Evolutionary conservation across 2,329 filamentous ascomycete species (phyloP).

Genomic region (Tolypocladium album): DNA sequence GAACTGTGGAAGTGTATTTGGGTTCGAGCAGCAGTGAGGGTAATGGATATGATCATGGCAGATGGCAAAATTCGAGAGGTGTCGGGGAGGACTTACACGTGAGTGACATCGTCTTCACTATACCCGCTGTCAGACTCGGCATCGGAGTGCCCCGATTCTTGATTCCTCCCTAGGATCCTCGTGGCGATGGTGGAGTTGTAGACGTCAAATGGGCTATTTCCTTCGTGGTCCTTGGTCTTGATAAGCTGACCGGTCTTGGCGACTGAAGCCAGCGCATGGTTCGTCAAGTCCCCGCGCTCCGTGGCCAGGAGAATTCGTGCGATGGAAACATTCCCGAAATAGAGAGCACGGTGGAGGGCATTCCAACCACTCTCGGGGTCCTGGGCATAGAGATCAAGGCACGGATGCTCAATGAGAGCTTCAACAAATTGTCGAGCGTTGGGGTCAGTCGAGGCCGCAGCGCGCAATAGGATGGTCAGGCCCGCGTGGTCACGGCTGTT

Average conservation of each 20-base stretch:
- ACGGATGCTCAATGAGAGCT: slow-evolving; percentile 70
- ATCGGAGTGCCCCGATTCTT: slow-evolving; percentile 37
- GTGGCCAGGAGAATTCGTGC: slow-evolving; percentile 72
- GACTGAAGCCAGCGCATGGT: slow-evolving; percentile 48
- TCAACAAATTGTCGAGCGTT: slow-evolving; percentile 65
- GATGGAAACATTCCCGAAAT: slow-evolving; percentile 78
- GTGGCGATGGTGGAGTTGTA: slow-evolving; percentile 80
- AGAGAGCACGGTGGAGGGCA: slow-evolving; percentile 79
- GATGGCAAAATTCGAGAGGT: background rate
- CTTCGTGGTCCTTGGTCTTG: slow-evolving; percentile 92
- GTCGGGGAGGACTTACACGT: slow-evolving; percentile 15
- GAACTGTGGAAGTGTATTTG: background rate
- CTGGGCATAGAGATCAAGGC: slow-evolving; percentile 75
- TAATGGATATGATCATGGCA: background rate
- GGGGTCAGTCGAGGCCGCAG: slow-evolving; percentile 62
- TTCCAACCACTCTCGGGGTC: slow-evolving; percentile 96
- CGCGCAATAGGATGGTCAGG: slow-evolving; percentile 74
- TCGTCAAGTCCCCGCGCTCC: slow-evolving; percentile 54
- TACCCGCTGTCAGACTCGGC: slow-evolving; percentile 46
- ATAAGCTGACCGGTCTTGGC: slow-evolving; percentile 65
- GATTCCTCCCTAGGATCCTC: slow-evolving; percentile 48
- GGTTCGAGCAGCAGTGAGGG: too few relatives aligned
- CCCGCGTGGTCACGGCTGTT: slow-evolving; percentile 78
- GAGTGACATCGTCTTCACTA: slow-evolving; percentile 18
- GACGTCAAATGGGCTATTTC: slow-evolving; percentile 87